phyloP scores from a whole-genome alignment of 2,329 filamentous ascomycete genomes.

The Hypomyces rosellus region DNA sequence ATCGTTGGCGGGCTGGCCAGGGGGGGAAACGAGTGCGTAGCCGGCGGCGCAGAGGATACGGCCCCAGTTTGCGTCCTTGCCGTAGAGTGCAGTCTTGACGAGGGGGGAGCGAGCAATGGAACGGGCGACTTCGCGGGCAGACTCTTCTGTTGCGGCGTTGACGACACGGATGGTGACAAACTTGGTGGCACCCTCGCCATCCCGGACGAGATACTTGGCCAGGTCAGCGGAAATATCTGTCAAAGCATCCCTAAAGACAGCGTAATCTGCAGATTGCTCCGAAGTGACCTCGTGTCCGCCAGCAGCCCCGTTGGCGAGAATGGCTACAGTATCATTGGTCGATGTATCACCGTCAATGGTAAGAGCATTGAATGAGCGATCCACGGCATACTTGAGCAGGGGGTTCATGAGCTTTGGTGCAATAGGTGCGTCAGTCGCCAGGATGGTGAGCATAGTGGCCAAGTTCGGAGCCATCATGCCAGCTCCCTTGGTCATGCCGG shows the following conservation, averaged over 20 bases:
- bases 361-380: slow-evolving; percentile 91
- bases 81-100: slow-evolving; percentile 96
- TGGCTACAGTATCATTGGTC: slow-evolving; percentile 91
- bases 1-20: slow-evolving; percentile 49
- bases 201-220: slow-evolving; percentile 87
- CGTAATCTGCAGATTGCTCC: slow-evolving; percentile 54
- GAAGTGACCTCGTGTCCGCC: slow-evolving; percentile 60
- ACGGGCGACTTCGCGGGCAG: slow-evolving; percentile 73
- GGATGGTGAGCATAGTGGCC: slow-evolving; percentile 86
- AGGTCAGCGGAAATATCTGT: slow-evolving; percentile 75
- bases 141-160: slow-evolving; percentile 61
- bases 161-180: slow-evolving; percentile 89
- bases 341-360: slow-evolving; percentile 95
- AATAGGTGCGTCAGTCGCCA: slow-evolving; percentile 87
- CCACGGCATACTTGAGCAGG: slow-evolving; percentile 67
- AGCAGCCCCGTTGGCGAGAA: slow-evolving; percentile 92
- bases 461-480: slow-evolving; percentile 99
- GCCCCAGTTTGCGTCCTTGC: slow-evolving; percentile 97
- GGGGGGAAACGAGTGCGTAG: slow-evolving; percentile 61
- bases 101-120: slow-evolving; percentile 87
- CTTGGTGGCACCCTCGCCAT: slow-evolving; percentile 96
- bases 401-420: slow-evolving; percentile 58
- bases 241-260: slow-evolving; percentile 64
- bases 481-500: slow-evolving; percentile 94
- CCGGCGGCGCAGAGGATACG: slow-evolving; percentile 92